Evolutionary conservation across 169 alveolate species (phyloP), one percentile per base, ranked within the genome.

Genomic region (Babesia ovata): DNA sequence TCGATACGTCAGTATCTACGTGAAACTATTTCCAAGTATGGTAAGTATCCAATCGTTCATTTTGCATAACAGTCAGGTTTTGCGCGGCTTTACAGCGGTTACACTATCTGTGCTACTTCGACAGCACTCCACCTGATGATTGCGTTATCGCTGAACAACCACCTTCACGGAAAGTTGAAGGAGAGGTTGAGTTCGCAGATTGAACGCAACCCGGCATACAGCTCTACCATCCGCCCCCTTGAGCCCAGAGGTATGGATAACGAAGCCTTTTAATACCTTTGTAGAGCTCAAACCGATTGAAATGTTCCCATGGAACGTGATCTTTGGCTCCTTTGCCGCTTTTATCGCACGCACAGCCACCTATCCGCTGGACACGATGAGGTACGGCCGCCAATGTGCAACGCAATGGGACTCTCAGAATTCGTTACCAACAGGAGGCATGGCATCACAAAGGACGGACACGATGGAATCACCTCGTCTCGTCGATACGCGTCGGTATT

Each of bases 351-450:
- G 60, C 16, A 60, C 86, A 12, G 62, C 58, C 11, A 83, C 90
- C 10, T 83, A 83, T 29, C 90, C 90, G 22, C 26, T 83, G 50
- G 87, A 83, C 26, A 83, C 90, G 44, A 26, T 83, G n/a, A 83
- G 84, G 86, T 74, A 46, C 0, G 52, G 19, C 11, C 7, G 53
- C 28, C 26, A 4, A 17, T 24, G 11, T 8, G 19, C 11, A n/a
- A 26, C 22, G 12, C 21, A 36, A 24, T 0, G 12, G n/a, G 10
- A n/a, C 9, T 28, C 19, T 0, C 71, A 81, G 88, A 62, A 62
- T 81, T 62, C 65, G 69, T 44, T 81, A 81, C 58, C 88, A 72
- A 36, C 75, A 81, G 19, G 61, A 79, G 42, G n/a, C 84, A 11
- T 70, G 72, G 72, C 62, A 63, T 28, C 58, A 73, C 26, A 70